Percentiles rank a stretch among this genome's conserved stretches.
Conservation (phyloP, 2,329 filamentous ascomycete species). For the Stachybotrys chlorohalonatus region DNA sequence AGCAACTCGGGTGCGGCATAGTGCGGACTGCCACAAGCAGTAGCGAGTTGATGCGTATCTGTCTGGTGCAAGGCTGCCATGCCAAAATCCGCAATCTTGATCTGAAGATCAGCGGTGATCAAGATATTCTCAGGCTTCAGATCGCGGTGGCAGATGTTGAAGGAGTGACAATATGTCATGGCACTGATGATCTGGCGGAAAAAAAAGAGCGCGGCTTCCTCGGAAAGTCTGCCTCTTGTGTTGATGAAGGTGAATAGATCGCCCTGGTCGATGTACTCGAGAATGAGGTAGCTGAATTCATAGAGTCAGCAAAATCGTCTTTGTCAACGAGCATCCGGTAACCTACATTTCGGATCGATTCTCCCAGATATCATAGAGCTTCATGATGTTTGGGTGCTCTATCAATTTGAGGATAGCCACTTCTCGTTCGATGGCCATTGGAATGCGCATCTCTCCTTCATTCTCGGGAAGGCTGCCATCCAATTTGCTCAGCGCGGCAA, state of each 20-base stretch:
- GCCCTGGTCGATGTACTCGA: constrained; percentile 74
- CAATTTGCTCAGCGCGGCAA: constrained; percentile 72
- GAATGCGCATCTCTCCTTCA: constrained; percentile 61
- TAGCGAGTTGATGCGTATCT: constrained; percentile 67
- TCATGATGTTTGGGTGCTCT: constrained; percentile 90
- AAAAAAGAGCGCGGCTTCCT: constrained; percentile 72
- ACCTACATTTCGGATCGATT: constrained; percentile 87
- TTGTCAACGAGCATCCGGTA: neutral
- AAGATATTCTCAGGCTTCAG: constrained; percentile 97
- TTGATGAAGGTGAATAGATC: constrained; percentile 87
- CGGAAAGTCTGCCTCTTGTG: constrained; percentile 59
- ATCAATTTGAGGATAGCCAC: constrained; percentile 96
- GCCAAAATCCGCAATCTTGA: constrained; percentile 96
- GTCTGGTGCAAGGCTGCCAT: constrained; percentile 91
- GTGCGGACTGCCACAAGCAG: constrained; percentile 91
- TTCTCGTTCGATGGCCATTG: constrained; percentile 84
- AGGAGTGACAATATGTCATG: constrained; percentile 83
- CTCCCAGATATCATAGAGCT: constrained; percentile 95
- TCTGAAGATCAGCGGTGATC: constrained; percentile 62
- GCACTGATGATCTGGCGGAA: constrained; percentile 93
- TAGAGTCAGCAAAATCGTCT: neutral
- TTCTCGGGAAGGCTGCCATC: constrained; percentile 48
- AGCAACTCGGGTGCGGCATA: constrained; percentile 94
- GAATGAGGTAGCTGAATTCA: constrained; percentile 71
- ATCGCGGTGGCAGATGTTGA: constrained; percentile 93